Evolutionary conservation across 257 asterid species (phyloP).

Genomic region (Leptodermis oblonga): DNA sequence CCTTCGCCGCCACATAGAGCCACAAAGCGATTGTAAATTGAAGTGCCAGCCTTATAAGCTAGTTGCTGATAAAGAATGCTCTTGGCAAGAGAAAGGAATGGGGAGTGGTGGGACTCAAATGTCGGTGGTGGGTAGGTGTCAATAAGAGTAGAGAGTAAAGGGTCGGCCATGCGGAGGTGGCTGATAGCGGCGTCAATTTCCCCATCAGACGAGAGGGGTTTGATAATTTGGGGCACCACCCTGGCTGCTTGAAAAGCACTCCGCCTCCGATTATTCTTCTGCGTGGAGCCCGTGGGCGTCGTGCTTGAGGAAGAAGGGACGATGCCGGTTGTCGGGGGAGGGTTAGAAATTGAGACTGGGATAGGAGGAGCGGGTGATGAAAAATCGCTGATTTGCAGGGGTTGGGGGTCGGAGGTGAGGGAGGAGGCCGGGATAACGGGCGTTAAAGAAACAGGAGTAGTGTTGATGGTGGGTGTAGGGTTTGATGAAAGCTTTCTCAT

Average conservation of each 20-base stretch:
- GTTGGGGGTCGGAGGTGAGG: slow-evolving; percentile 12
- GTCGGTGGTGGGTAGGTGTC: slow-evolving; percentile 55
- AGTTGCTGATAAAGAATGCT: slow-evolving; percentile 89
- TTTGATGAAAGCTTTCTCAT: slow-evolving; percentile 69
- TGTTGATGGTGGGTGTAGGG: slow-evolving; percentile 17
- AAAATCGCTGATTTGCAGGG: slow-evolving; percentile 23
- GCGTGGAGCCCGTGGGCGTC: slow-evolving; percentile 9
- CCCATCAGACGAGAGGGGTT: slow-evolving; percentile 57
- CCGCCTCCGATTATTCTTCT: slow-evolving; percentile 52
- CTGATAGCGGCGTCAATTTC: slow-evolving; percentile 60
- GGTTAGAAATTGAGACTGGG: slow-evolving; percentile 16
- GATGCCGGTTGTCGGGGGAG: slow-evolving; percentile 17
- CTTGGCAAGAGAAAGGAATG: slow-evolving; percentile 70
- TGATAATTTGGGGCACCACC: slow-evolving; percentile 56
- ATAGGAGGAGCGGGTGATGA: slow-evolving; percentile 26
- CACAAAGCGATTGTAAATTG: slow-evolving; percentile 72
- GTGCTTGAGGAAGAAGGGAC: slow-evolving; percentile 18
- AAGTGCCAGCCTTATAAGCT: slow-evolving; percentile 77
- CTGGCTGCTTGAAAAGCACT: slow-evolving; percentile 46
- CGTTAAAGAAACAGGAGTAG: slow-evolving; percentile 4
- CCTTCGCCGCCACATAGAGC: slow-evolving; percentile 77
- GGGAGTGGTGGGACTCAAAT: slow-evolving; percentile 55
- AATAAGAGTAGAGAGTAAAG: slow-evolving; percentile 53
- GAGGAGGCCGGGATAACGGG: slow-evolving; percentile 5
- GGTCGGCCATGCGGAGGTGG: slow-evolving; percentile 66